Percentiles rank a stretch among this genome's conserved stretches.
These are phyloP conservation scores for Nemania sp. DNA, from an alignment of 2,329 filamentous ascomycete species.

Conservation along the genomic window DNA sequence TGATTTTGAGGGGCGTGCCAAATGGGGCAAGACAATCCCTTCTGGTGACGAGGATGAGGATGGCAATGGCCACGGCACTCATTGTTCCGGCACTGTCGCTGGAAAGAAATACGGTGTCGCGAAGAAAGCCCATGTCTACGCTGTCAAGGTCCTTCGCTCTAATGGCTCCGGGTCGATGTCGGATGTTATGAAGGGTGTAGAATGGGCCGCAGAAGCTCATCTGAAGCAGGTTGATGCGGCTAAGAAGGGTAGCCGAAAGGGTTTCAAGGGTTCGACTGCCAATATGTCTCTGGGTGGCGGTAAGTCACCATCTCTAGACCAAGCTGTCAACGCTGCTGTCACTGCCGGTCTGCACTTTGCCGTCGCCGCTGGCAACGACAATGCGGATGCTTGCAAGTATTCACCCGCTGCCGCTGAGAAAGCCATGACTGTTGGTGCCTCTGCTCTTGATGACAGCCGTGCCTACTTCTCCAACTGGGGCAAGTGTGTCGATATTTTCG, in stretches of 20 bases:
- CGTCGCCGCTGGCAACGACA: slow-evolving; percentile 97
- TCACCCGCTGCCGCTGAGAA: slow-evolving; percentile 91
- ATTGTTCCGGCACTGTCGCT: slow-evolving; percentile 97
- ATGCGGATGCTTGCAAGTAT: slow-evolving; percentile 98
- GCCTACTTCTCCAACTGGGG: slow-evolving; percentile 99
- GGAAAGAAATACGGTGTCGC: slow-evolving; percentile 99
- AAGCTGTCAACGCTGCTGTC: slow-evolving; percentile 92
- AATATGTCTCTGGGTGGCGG: slow-evolving; percentile 99
- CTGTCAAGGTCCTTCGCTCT: slow-evolving; percentile 96
- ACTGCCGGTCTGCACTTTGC: slow-evolving; percentile 93
- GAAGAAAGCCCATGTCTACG: slow-evolving; percentile 96
- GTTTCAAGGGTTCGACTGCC: slow-evolving; percentile 97
- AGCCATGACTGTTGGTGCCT: slow-evolving; percentile 94
- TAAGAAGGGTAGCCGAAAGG: slow-evolving; percentile 88
- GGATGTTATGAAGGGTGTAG: slow-evolving; percentile 97
- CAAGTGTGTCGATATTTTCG: slow-evolving; percentile 99
- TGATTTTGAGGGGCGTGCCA: slow-evolving; percentile 94
- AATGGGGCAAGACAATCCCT: slow-evolving; percentile 97
- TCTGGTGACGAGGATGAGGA: slow-evolving; percentile 80
- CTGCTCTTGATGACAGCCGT: slow-evolving; percentile 89
- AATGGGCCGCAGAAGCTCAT: slow-evolving; percentile 86
- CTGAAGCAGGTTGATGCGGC: slow-evolving; percentile 72
- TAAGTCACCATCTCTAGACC: slow-evolving; percentile 90
- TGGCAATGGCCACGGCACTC: slow-evolving; percentile 97
- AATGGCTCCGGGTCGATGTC: slow-evolving; percentile 99